These are phyloP conservation scores for Alternaria solani DNA, from an alignment of 2,329 filamentous ascomycete species.

Conservation along the genomic window DNA sequence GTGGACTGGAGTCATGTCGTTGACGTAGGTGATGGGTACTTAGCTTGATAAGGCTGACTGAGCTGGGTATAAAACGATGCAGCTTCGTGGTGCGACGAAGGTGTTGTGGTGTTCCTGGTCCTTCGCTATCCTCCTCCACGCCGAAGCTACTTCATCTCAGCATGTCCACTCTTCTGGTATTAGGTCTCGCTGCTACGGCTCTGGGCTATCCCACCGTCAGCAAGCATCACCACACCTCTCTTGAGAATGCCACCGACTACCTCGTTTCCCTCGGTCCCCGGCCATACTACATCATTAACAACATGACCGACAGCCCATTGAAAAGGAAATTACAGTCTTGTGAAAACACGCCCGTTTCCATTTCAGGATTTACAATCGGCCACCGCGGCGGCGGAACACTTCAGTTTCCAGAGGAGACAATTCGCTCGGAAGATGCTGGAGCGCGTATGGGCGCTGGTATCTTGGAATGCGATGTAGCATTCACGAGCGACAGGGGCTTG, in stretches of 20 bases:
- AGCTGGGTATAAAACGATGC: constrained; percentile 4
- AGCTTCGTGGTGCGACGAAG: neutral
- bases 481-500: constrained; percentile 70
- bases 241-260: constrained; percentile 6
- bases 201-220: constrained; percentile 20
- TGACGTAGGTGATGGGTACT: neutral
- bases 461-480: constrained; percentile 73
- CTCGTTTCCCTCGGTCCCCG: constrained; percentile 68
- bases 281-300: constrained; percentile 69
- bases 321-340: constrained; percentile 68
- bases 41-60: neutral
- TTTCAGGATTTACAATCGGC: constrained; percentile 66
- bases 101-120: neutral
- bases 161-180: neutral
- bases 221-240: constrained; percentile 16
- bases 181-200: constrained; percentile 19
- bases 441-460: constrained; percentile 73
- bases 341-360: constrained; percentile 61
- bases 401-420: constrained; percentile 70
- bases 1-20: no score
- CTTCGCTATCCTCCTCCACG: neutral
- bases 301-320: constrained; percentile 67
- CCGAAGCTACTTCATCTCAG: neutral
- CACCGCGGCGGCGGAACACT: constrained; percentile 66
- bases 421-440: constrained; percentile 67